Evolutionary conservation across 805 yeast genomes (phyloP).

Genomic region (Candida maris): DNA sequence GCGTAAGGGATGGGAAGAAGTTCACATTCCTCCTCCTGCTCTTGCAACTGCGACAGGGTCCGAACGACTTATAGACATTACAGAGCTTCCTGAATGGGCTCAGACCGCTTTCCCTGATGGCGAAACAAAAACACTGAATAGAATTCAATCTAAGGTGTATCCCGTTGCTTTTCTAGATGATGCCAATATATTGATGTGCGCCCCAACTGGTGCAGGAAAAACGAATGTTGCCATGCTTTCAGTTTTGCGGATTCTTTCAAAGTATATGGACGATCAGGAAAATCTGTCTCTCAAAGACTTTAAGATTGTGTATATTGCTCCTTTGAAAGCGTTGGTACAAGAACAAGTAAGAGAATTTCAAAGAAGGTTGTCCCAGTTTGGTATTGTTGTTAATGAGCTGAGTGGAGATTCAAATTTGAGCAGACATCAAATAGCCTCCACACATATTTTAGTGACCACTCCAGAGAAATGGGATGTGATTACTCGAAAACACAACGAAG

Average conservation of each 20-base stretch:
- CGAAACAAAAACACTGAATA: conserved; percentile 66
- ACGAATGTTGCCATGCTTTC: conserved; percentile 94
- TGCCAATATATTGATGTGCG: conserved; percentile 77
- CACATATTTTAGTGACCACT: conserved; percentile 85
- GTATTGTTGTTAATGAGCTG: conserved; percentile 74
- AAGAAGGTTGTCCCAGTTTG: conserved; percentile 60
- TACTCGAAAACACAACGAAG: conserved; percentile 74
- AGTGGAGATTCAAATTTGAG: conserved; percentile 87
- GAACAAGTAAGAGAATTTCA: conserved; percentile 89
- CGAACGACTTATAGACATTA: conserved; percentile 50
- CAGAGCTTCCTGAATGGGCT: conserved; percentile 79
- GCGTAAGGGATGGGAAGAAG: conserved; percentile 76
- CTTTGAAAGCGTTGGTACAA: conserved; percentile 90
- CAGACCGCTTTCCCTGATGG: conserved; percentile 65
- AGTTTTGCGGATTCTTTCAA: conserved; percentile 56
- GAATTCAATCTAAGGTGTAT: conserved; percentile 78
- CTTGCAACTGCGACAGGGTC: conserved; percentile 36
- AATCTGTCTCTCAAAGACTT: conserved; percentile 51
- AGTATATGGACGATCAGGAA: conserved; percentile 48
- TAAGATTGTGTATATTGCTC: conserved; percentile 87
- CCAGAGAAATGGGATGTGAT: conserved; percentile 98
- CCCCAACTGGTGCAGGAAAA: conserved; percentile 99
- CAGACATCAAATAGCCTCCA: conserved; percentile 66
- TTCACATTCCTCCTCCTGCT: conserved; percentile 85
- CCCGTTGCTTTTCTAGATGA: conserved; percentile 75